phyloP scores from a whole-genome alignment of 2,329 filamentous ascomycete species.

The Coniella lustricola region DNA sequence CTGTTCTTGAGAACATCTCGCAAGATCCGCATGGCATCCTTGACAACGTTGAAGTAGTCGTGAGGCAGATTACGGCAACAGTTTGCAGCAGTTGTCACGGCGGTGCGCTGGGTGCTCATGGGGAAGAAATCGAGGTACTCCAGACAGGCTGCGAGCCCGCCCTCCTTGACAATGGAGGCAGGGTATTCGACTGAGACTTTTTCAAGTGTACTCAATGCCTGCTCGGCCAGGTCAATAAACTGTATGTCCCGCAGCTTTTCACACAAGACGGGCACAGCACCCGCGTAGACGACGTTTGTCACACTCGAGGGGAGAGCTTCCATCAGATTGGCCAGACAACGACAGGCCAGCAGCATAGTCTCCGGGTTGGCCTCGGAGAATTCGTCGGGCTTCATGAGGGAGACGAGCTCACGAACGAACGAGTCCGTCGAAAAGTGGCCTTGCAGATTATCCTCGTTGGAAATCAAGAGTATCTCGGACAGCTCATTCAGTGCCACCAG shows the following conservation, averaged over 20 bases:
- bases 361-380: constrained; percentile 85
- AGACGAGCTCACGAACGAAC: constrained; percentile 90
- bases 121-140: constrained; percentile 97
- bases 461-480: constrained; percentile 86
- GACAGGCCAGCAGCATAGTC: constrained; percentile 93
- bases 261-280: constrained; percentile 88
- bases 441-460: constrained; percentile 91
- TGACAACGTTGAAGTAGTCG: constrained; percentile 85
- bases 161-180: constrained; percentile 88
- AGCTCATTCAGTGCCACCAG: constrained; percentile 88
- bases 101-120: constrained; percentile 91
- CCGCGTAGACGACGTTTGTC: constrained; percentile 94
- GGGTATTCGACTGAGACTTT: constrained; percentile 98
- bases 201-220: constrained; percentile 90
- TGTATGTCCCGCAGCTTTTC: constrained; percentile 93
- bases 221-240: constrained; percentile 95
- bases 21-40: constrained; percentile 93
- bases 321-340: constrained; percentile 95
- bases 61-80: constrained; percentile 95
- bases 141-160: constrained; percentile 88
- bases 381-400: constrained; percentile 85
- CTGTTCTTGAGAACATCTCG: constrained; percentile 84
- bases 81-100: constrained; percentile 94
- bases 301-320: constrained; percentile 89
- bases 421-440: constrained; percentile 92